Evolutionary conservation across 2,329 filamentous ascomycete genomes (phyloP).

Genomic region (Cercospora sojina): DNA sequence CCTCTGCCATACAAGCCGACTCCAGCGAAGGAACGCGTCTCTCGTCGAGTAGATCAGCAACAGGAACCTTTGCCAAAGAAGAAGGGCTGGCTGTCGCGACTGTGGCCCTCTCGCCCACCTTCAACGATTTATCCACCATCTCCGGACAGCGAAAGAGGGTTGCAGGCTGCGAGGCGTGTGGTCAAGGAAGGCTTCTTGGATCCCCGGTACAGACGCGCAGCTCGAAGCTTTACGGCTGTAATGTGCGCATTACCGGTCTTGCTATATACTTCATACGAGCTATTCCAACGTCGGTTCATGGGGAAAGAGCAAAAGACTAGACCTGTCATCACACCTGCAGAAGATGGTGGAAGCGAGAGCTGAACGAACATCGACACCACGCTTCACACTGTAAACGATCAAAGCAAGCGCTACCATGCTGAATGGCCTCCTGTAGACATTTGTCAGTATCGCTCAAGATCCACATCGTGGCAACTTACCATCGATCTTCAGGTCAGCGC

Average conservation of each 20-base stretch:
- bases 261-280: constrained; percentile 31
- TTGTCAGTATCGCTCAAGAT: background rate
- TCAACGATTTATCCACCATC: background rate
- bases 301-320: constrained; percentile 33
- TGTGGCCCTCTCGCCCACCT: constrained; percentile 11
- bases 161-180: constrained; percentile 26
- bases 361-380: background rate
- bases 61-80: background rate
- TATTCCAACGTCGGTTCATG: constrained; percentile 33
- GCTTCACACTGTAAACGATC: background rate
- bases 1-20: background rate
- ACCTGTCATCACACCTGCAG: background rate
- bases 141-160: constrained; percentile 26
- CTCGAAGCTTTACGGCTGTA: constrained; percentile 26
- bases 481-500: constrained; percentile 55
- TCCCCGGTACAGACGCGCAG: constrained; percentile 30
- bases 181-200: constrained; percentile 31
- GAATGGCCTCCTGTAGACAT: background rate
- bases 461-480: constrained; percentile 35
- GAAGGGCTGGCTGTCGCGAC: constrained; percentile 7
- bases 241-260: constrained; percentile 33
- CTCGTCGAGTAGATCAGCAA: background rate
- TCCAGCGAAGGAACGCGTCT: background rate
- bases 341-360: constrained; percentile 9
- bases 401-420: background rate